Conservation (phyloP, 2,329 filamentous ascomycete genomes). For the Cytospora piceae region DNA sequence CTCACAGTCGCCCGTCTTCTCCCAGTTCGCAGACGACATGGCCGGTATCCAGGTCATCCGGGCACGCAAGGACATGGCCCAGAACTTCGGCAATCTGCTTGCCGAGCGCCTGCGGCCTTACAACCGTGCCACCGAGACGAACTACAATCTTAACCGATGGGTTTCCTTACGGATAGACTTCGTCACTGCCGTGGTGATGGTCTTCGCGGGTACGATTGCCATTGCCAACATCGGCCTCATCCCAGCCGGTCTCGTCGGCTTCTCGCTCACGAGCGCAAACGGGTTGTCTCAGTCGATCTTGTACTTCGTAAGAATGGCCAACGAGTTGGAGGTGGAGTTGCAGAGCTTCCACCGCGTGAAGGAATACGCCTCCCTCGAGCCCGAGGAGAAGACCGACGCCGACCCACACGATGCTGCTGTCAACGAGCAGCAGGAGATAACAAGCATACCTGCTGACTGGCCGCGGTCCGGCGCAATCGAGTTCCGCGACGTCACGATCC, state of each 20-base stretch:
- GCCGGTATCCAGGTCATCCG: conserved; percentile 47
- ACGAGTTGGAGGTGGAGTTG: conserved; percentile 60
- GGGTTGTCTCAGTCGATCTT: conserved; percentile 57
- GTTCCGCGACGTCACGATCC: conserved; percentile 37
- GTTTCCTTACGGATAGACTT: conserved; percentile 58
- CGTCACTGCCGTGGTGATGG: conserved; percentile 55
- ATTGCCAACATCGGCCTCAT: conserved; percentile 51
- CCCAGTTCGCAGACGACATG: conserved; percentile 51
- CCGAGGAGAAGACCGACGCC: conserved; percentile 35
- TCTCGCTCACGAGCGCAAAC: conserved; percentile 61
- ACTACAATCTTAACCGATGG: conserved; percentile 62
- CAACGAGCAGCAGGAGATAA: not conserved
- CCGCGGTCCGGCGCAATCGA: conserved; percentile 36
- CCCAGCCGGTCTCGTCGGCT: conserved; percentile 57
- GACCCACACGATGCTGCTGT: not conserved
- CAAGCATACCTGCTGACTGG: conserved; percentile 34
- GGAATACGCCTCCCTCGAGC: conserved; percentile 38
- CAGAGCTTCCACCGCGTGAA: conserved; percentile 49
- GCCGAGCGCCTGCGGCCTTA: conserved; percentile 54
- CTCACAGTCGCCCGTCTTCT: conserved; percentile 57
- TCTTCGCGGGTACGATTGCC: conserved; percentile 57
- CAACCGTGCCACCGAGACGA: conserved; percentile 52
- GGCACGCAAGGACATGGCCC: conserved; percentile 52
- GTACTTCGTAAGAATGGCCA: conserved; percentile 55
- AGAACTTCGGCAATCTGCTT: conserved; percentile 52